Base-by-base conservation (phyloP, 208 protist species). In the Eutreptiella sp. region DNA sequence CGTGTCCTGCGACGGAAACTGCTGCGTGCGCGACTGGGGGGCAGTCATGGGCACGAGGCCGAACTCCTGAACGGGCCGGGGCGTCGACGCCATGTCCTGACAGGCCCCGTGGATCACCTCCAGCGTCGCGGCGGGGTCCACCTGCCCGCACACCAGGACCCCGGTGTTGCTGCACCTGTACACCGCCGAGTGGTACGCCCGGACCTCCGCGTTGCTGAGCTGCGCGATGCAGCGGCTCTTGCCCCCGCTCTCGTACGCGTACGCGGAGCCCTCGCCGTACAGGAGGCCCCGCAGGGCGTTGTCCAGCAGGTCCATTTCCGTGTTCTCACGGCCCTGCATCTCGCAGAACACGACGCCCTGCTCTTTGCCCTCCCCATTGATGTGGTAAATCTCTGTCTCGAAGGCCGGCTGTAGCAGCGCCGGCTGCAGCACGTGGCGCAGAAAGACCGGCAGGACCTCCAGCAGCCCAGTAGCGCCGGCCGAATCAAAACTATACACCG, bases 311-410 rank as follows among this genome's bases (percentile, higher is more conserved):
- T 55, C 38, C 16, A 2, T 5, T 23, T 63, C 36, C 23, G 52
- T 65, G 59, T 67, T 67, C 9, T 65, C 55, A 2, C 36, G 24
- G 19, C 27, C 61, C 11, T 55, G 2, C 63, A 69, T 69, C 50
- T 69, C 63, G 31, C 31, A 39, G 24, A 53, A 69, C 23, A 69
- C 63, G 11, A 69, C 63, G 7, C 63, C 63, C 19, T 42, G 24
- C 21, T 53, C 47, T n/a, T 68, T 4, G 5, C 63, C 63, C 16
- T 70, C n/a, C 11, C 60, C 63, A 24, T 69, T 41, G 38, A 69
- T 62, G 26, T 68, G 34, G 46, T 60, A 46, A 4, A 69, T 19
- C 32, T 69, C 63, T n/a, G 63, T 69, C 47, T 29, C 3, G 45
- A 69, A 69, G 45, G 14, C 16, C 4, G 21, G 21, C 29, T 67